Conservation (phyloP, 352 stramenopile species). For the Thraustochytrium striatum region DNA sequence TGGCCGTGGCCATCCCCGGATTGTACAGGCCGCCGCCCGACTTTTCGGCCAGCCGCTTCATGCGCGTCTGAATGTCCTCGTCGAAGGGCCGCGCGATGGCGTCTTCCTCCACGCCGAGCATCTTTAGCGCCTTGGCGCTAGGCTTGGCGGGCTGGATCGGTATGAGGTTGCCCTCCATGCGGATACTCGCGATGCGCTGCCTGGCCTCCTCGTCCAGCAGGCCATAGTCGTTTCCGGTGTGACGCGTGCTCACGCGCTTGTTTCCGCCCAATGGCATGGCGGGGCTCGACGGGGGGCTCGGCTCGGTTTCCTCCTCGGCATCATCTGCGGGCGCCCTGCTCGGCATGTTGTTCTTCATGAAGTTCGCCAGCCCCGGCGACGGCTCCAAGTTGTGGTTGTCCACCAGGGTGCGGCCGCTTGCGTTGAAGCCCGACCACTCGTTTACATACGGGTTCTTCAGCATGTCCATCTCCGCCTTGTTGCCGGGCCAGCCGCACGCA, state of each 20-base stretch:
- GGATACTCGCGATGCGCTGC: constrained; percentile 13
- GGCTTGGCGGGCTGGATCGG: constrained; percentile 2
- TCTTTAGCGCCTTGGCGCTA: background rate
- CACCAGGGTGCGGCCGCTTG: background rate
- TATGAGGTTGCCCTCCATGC: constrained; percentile 34
- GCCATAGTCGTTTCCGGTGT: constrained; percentile 9
- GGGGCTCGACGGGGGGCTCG: background rate
- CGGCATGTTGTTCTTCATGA: constrained; percentile 4
- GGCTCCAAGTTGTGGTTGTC: background rate
- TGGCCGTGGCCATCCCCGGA: constrained; percentile 14
- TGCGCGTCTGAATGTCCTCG: constrained; percentile 37
- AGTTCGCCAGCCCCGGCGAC: constrained; percentile 10
- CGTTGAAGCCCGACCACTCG: background rate
- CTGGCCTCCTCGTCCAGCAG: constrained; percentile 13
- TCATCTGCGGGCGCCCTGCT: background rate
- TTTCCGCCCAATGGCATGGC: background rate
- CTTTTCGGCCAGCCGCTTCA: constrained; percentile 1
- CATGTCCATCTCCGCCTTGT: background rate
- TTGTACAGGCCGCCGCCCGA: constrained; percentile 17
- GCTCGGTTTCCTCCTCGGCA: background rate
- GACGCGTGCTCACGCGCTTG: constrained; percentile 31
- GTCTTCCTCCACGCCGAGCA: constrained; percentile 33
- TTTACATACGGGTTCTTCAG: constrained; percentile 3
- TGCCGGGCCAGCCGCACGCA: background rate
- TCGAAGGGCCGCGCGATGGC: constrained; percentile 33